Base-by-base conservation (phyloP, 371 early-diverging fungal genomes). In the Apophysomyces ossiformis region DNA sequence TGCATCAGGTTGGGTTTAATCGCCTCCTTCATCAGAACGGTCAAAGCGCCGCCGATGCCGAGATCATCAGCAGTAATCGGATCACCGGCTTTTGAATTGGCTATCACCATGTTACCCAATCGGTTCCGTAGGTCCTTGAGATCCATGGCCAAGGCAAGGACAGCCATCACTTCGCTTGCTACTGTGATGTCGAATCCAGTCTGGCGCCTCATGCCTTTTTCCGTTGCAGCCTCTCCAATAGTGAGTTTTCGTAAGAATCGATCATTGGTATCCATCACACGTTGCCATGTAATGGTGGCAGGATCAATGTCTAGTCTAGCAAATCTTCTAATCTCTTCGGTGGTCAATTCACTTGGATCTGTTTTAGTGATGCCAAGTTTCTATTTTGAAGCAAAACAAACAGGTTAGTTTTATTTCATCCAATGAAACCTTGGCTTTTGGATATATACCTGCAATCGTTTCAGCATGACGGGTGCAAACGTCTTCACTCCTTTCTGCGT, bases 1-100 rank as follows among this genome's bases (percentile, higher is more conserved):
- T 97, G 97, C 97, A 97, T 96, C 77, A 97, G 77, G 65, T 94
- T 97, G 32, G 97, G 97, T 78, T 92, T 95, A 71, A 97, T 93
- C 38, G 97, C 96, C 68, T 97, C 96, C 79, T 93, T 95, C 95
- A 97, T 94, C 66, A 97, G 82, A 38, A 96, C 96, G 4, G 96
- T 89, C 65, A 97, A 80, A 7, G 97, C 97, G 56, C 97, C 97
- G 36, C 95, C 93, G 67, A 90, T 79, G 38, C 97, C 97, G 43
- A 97, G 78, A 70, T 97, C 97, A 83, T 97, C 97, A 18, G 92
- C 93, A 35, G 96, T 95, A 58, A 97, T 79, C 7, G 96, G 95
- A n/a, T 83, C 84, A n/a, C 95, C 97, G 0, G 74, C 44, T 71
- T 87, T 88, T 75, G 85, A 90, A 68, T 84, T 85, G 21, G 95